These are phyloP conservation scores for Cladochytrium replicatum DNA, from an alignment of 192 early-diverging fungal species.

Conservation along the genomic window DNA sequence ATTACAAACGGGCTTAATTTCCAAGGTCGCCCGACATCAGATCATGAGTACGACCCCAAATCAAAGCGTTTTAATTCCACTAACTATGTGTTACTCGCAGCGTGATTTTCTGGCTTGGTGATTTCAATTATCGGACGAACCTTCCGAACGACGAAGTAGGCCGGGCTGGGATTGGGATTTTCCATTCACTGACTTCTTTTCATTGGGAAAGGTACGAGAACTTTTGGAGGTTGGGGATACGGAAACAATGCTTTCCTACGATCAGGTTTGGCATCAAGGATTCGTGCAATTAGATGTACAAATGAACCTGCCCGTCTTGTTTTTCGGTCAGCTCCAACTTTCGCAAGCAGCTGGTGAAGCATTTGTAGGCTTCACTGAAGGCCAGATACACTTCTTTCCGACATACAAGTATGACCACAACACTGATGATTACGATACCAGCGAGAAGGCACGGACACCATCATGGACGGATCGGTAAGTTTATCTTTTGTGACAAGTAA, in stretches of 20 bases:
- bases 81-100: constrained; percentile 9
- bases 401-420: constrained; percentile 79
- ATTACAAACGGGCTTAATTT: constrained; percentile 70
- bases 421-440: constrained; percentile 59
- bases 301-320: constrained; percentile 17
- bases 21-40: constrained; percentile 54
- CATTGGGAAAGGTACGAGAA: too few species aligned
- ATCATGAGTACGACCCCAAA: constrained; percentile 67
- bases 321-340: constrained; percentile 52
- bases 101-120: constrained; percentile 70
- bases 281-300: constrained; percentile 9
- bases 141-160: constrained; percentile 42
- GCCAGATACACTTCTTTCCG: constrained; percentile 56
- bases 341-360: constrained; percentile 31
- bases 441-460: constrained; percentile 53
- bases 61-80: background rate
- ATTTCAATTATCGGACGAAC: constrained; percentile 86
- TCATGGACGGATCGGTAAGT: constrained; percentile 44
- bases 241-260: too few species aligned
- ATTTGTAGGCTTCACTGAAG: constrained; percentile 75
- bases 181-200: too few species aligned
- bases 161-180: background rate
- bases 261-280: background rate
- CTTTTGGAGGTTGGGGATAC: too few species aligned
- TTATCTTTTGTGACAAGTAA: constrained; percentile 7